Percentiles rank a stretch among this genome's conserved stretches.
Evolutionary conservation across 805 yeast species (phyloP).

Genomic region (Saturnispora diversa): DNA sequence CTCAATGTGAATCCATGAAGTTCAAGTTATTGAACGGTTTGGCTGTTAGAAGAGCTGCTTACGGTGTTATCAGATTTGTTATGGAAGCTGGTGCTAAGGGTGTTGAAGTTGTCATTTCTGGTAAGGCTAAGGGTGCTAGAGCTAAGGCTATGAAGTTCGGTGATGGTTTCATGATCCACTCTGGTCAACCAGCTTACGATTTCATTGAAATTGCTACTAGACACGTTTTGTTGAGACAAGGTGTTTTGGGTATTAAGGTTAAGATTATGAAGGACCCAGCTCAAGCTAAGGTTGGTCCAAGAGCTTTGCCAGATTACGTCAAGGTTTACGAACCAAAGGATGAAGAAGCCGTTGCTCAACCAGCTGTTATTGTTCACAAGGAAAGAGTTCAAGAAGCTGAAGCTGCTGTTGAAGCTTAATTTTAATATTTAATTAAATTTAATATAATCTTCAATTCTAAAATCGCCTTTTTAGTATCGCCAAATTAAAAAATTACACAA

Average conservation of each 20-base stretch:
- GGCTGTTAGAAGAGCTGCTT: constrained; percentile 99
- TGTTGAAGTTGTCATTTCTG: constrained; percentile 99
- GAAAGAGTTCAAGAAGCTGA: constrained; percentile 29
- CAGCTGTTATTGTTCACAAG: constrained; percentile 73
- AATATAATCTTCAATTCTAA: background rate
- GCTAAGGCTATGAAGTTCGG: constrained; percentile 99
- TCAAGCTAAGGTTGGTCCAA: constrained; percentile 75
- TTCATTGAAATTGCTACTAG: constrained; percentile 98
- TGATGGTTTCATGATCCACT: constrained; percentile 99
- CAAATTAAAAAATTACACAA: no score
- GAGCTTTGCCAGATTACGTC: constrained; percentile 91
- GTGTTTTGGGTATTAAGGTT: constrained; percentile 99
- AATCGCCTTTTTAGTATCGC: no score
- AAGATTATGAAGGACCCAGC: constrained; percentile 99
- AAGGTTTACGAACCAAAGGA: constrained; percentile 91
- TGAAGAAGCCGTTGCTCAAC: constrained; percentile 72
- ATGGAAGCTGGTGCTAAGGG: constrained; percentile 99
- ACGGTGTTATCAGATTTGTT: constrained; percentile 99
- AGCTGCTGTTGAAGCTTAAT: constrained; percentile 29
- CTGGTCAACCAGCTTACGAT: constrained; percentile 99
- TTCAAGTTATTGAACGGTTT: constrained; percentile 97
- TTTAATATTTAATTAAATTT: background rate
- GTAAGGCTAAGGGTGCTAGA: constrained; percentile 99
- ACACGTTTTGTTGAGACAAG: constrained; percentile 99
- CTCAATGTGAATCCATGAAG: constrained; percentile 98